Evolutionary conservation across 176 grass and related monocot species (phyloP), one percentile per base, ranked within the genome.

Genomic region (Zoysia japonica): DNA sequence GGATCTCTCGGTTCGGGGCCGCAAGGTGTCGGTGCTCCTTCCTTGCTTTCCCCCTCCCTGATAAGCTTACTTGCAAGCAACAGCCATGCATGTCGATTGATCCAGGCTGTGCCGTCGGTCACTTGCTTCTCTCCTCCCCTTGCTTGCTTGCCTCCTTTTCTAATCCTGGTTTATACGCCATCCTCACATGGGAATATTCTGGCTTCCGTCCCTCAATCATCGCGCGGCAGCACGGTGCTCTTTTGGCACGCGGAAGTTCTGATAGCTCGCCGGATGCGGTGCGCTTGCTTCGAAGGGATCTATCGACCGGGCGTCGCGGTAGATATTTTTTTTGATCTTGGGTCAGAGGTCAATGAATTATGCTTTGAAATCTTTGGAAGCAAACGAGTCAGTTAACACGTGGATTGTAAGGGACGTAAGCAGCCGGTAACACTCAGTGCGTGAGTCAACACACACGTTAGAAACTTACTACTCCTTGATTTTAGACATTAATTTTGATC

Each of bases 51-150:
- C 28, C 28, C 28, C 28, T 28, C 28, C 28, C 28, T 28, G 28
- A 28, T 28, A 28, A 28, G 28, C 28, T 85, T 76, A 54, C 87
- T 82, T 89, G 19, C 87, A 89, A 86, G 87, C 87, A 89, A 89
- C 87, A 78, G 68, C 88, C 15, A n/a, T 66, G 62, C 19, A 9
- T 54, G 28, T 28, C 28, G 28, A 28, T 28, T 0, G 28, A 28
- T 67, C 37, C 9, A 7, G 35, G 47, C 46, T 43, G 54, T 42
- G 52, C n/a, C 48, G 41, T 44, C 36, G 16, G 62, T 28, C 20
- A 40, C 12, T 78, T 72, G 51, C 71, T 42, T 56, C 78, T 36
- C 76, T 5, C 53, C 77, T 36, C 15, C 65, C 59, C 71, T 17
- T 11, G 5, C 28, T 52, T 69, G 14, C 55, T 82, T 72, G 11